Evolutionary conservation across 192 early-diverging fungal species (phyloP).

Genomic region (Coemansia asiatica): DNA sequence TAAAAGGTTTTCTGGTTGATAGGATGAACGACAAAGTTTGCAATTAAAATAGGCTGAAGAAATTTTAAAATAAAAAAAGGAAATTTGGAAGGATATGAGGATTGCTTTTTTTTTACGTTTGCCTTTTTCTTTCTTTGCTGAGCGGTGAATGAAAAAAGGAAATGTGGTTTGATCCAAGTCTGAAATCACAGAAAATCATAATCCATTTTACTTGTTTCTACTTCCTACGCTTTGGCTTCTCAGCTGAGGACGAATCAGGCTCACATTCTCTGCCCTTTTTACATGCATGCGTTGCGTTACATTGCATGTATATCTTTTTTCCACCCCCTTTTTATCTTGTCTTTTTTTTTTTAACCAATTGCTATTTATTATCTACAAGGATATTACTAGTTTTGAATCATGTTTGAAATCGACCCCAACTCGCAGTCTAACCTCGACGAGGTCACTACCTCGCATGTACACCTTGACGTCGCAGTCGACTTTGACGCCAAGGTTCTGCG

Average conservation of each 20-base stretch:
- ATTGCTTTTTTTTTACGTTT: too few species aligned
- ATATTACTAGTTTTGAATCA: not conserved
- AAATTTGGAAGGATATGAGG: too few species aligned
- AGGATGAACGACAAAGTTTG: not conserved
- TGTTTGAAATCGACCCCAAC: conserved; percentile 72
- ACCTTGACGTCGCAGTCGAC: conserved; percentile 74
- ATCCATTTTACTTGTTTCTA: not conserved
- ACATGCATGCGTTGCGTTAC: too few species aligned
- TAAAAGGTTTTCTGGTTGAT: not conserved
- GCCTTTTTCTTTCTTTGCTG: too few species aligned
- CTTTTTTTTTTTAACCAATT: too few species aligned
- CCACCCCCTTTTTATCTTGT: not conserved
- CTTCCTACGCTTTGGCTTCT: not conserved
- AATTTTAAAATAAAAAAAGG: not conserved
- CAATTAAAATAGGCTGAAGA: not conserved
- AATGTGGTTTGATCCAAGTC: not conserved
- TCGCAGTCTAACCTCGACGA: conserved; percentile 79
- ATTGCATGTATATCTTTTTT: not conserved
- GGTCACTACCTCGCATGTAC: conserved; percentile 71
- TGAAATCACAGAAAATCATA: not conserved
- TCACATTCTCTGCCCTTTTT: not conserved
- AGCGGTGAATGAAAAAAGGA: not conserved
- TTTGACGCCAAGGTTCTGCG: conserved; percentile 69
- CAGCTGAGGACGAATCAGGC: too few species aligned
- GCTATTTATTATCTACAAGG: not conserved